Conservation (phyloP, 371 early-diverging fungal genomes). For the Apophysomyces trapeziformis region DNA sequence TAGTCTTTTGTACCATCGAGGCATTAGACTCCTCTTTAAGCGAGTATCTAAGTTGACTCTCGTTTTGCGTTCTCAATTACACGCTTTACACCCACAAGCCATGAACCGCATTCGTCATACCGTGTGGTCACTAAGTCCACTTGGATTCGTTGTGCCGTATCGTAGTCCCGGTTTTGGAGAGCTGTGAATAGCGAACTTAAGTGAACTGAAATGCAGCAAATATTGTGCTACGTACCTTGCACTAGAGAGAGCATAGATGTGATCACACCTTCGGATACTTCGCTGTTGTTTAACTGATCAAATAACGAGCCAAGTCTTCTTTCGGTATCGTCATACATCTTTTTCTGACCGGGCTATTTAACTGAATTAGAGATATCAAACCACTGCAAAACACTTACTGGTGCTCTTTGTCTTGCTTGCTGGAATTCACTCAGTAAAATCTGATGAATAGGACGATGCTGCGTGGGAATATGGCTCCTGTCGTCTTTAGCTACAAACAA, state of each 20-base stretch:
- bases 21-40: background rate
- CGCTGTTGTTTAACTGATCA: conserved; percentile 78
- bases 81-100: conserved; percentile 30
- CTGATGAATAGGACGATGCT: conserved; percentile 61
- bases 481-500: conserved; percentile 69
- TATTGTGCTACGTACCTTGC: conserved; percentile 43
- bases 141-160: conserved; percentile 23
- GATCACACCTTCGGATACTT: conserved; percentile 57
- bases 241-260: conserved; percentile 59
- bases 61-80: conserved; percentile 25
- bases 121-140: conserved; percentile 29
- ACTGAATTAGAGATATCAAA: background rate
- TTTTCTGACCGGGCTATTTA: conserved; percentile 64
- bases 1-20: no score
- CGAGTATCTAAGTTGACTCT: conserved; percentile 13
- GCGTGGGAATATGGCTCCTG: conserved; percentile 76
- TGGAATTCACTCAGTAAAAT: conserved; percentile 51
- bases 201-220: no score
- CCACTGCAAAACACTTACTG: conserved; percentile 40
- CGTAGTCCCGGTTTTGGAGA: conserved; percentile 26
- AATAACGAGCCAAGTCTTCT: conserved; percentile 71
- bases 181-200: conserved; percentile 10
- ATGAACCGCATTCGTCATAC: conserved; percentile 30
- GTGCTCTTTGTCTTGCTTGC: conserved; percentile 52
- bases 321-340: conserved; percentile 76